phyloP scores from a whole-genome alignment of 176 grass and related monocot species.

The Oropetium thomaeum region DNA sequence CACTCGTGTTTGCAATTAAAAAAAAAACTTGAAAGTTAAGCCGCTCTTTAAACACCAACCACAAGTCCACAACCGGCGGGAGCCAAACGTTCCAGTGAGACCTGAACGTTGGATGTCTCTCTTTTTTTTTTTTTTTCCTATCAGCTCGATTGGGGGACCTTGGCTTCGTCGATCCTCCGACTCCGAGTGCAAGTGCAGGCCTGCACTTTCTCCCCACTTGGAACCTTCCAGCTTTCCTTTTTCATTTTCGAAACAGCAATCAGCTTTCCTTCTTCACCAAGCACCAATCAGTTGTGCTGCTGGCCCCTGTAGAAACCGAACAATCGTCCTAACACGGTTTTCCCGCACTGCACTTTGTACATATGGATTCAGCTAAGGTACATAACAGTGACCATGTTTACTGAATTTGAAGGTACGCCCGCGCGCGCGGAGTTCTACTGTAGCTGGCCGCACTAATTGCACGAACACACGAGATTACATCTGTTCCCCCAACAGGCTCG shows the following conservation, averaged over 20 bases:
- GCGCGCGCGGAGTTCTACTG: no score
- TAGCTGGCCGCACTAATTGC: neutral
- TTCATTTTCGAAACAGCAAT: no score
- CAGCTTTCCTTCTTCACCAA: neutral
- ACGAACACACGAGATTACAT: neutral
- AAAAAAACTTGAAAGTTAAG: constrained; percentile 21
- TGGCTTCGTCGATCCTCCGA: neutral
- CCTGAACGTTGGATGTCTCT: no score
- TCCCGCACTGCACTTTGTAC: no score
- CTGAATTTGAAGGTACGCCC: neutral
- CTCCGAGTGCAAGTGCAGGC: no score
- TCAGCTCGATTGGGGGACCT: neutral
- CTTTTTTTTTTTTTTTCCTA: no score
- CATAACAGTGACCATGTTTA: neutral
- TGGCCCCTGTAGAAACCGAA: neutral
- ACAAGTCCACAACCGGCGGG: no score
- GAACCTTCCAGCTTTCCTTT: neutral
- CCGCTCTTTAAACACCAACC: constrained; percentile 15
- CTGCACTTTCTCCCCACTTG: neutral
- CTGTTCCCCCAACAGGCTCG: neutral
- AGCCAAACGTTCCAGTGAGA: neutral
- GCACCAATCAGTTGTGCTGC: neutral
- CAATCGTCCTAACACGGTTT: neutral
- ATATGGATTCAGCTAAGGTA: neutral
- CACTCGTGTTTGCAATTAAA: neutral